Evolutionary conservation across 2,329 filamentous ascomycete genomes (phyloP).

Genomic region (Pseudocercospora fuligena): DNA sequence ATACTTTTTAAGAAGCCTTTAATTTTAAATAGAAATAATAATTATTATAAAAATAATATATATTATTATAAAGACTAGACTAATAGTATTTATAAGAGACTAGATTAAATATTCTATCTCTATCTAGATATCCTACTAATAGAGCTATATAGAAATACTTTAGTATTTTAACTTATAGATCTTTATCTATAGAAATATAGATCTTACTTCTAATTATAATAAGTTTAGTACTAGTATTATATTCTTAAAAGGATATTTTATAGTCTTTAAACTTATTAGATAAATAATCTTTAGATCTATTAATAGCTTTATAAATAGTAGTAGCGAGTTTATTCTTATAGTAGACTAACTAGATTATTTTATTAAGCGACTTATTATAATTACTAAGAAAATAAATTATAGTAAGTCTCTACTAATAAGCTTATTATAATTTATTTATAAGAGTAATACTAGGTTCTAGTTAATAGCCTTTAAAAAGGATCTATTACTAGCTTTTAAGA

Average conservation of each 20-base stretch:
- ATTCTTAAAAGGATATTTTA: too few relatives aligned
- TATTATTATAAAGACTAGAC: too few relatives aligned
- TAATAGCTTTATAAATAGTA: neutral
- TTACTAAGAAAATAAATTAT: neutral
- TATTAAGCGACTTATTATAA: neutral
- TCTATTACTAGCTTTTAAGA: neutral
- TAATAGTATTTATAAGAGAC: too few relatives aligned
- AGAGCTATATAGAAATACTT: neutral
- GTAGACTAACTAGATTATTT: neutral
- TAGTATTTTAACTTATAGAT: neutral
- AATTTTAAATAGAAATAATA: neutral
- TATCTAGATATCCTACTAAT: neutral
- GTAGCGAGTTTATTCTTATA: neutral
- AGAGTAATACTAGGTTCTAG: neutral
- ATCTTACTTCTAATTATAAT: too few relatives aligned
- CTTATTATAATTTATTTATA: too few relatives aligned
- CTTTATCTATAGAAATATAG: neutral
- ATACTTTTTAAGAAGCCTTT: neutral
- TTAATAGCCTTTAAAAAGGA: neutral
- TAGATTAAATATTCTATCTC: too few relatives aligned
- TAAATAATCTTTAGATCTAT: too few relatives aligned
- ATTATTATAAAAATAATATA: too few relatives aligned
- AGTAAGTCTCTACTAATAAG: neutral
- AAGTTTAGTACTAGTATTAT: too few relatives aligned
- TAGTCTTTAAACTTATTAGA: too few relatives aligned